Evolutionary conservation across 2,329 filamentous ascomycete genomes (phyloP), one percentile per base, ranked within the genome.

Genomic region (Botrytis hyacinthi): DNA sequence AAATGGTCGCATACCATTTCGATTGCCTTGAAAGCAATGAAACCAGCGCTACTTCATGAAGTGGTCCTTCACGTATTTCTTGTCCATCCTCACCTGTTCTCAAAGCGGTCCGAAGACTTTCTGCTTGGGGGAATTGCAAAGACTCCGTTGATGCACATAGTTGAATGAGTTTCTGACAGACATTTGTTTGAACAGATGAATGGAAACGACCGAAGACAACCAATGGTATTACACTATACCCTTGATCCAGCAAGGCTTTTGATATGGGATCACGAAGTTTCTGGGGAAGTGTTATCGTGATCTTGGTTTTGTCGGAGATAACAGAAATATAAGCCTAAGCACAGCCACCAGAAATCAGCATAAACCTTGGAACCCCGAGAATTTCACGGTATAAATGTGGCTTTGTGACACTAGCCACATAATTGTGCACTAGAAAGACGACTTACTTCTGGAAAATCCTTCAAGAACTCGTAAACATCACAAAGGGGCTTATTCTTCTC

Each of bases 361-460:
- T 3, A 42, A 16, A 42, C 3, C n/a, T 7, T n/a, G 9, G 37
- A 40, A n/a, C 12, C 6, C 48, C 48, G 2, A n/a, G 26, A 54
- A 54, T 51, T 14, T 51, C 26, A 51, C 5, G 10, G 26, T 12
- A 51, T 12, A n/a, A 16, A 18, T 60, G 57, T 60, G 57, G 57
- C 57, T 37, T 59, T 59, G 18, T 1, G 57, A 35, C 20, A 22
- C 57, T 12, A 20, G 32, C 32, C 57, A 60, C 57, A 60, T 22
- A 37, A 35, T 35, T 60, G 20, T 35, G 20, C 16, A 37, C 48
- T 54, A 22, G 32, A 22, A 35, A 22, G 20, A 32, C 22, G 9
- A 60, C 59, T 60, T 37, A 60, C 59, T 60, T 60, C 59, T 60
- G 59, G 59, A 60, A 60, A 60, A 35, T 60, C 32, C 32, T 60